Evolutionary conservation across 805 yeast genomes (phyloP).

Genomic region (Tetrapisispora nanseiensis): DNA sequence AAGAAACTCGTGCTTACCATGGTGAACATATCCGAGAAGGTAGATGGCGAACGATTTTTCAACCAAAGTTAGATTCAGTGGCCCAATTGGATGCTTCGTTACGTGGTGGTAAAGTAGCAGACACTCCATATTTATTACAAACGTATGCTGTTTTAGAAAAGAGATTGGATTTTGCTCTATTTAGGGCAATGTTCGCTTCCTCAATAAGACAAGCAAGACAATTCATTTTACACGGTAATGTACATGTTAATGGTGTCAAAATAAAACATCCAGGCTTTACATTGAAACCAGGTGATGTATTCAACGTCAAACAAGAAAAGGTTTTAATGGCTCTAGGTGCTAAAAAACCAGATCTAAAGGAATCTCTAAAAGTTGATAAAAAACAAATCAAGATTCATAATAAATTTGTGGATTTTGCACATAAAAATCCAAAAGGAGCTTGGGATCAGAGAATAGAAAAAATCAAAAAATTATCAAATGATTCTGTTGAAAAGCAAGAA

Average conservation of each 20-base stretch:
- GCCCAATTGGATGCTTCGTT: constrained; percentile 81
- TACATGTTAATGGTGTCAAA: constrained; percentile 72
- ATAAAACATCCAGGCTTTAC: constrained; percentile 73
- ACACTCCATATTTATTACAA: constrained; percentile 80
- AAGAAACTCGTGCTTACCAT: constrained; percentile 88
- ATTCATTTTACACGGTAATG: constrained; percentile 71
- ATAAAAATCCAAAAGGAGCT: constrained; percentile 33
- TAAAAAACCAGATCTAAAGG: constrained; percentile 62
- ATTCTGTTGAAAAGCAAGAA: constrained; percentile 19
- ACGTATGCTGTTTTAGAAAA: constrained; percentile 83
- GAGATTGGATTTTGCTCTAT: constrained; percentile 80
- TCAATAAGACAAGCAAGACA: constrained; percentile 91
- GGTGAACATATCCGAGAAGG: constrained; percentile 87
- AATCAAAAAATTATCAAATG: constrained; percentile 16
- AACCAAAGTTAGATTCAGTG: constrained; percentile 64
- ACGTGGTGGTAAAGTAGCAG: constrained; percentile 35
- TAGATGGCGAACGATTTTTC: constrained; percentile 65
- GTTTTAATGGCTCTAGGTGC: constrained; percentile 82
- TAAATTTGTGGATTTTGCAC: constrained; percentile 50
- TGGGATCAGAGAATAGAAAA: constrained; percentile 23
- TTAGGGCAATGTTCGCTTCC: constrained; percentile 87
- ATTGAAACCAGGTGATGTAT: constrained; percentile 76
- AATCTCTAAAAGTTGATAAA: constrained; percentile 61
- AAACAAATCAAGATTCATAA: constrained; percentile 71
- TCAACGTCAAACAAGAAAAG: constrained; percentile 74